phyloP scores from a whole-genome alignment of 2,329 filamentous ascomycete genomes.

The Alternaria postmessia region DNA sequence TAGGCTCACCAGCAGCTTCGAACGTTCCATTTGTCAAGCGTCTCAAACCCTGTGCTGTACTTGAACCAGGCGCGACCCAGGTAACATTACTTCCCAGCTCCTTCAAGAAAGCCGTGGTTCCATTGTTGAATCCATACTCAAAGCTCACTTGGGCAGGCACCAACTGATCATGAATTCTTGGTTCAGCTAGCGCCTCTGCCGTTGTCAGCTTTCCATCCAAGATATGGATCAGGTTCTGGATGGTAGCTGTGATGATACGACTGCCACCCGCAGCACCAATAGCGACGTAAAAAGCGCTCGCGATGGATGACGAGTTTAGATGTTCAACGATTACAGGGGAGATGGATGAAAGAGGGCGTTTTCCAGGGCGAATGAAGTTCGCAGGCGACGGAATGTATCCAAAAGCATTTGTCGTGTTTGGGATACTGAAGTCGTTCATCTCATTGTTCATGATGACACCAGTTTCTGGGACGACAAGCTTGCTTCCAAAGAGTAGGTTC shows the following conservation, averaged over 20 bases:
- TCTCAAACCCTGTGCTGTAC: conserved; percentile 75
- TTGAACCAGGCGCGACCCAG: conserved; percentile 69
- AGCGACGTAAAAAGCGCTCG: conserved; percentile 66
- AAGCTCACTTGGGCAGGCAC: conserved; percentile 73
- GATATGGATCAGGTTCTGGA: conserved; percentile 76
- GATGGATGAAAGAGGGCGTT: conserved; percentile 84
- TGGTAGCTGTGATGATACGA: conserved; percentile 81
- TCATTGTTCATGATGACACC: conserved; percentile 76
- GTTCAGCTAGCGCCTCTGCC: conserved; percentile 68
- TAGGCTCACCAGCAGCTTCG: conserved; percentile 78
- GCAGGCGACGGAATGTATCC: conserved; percentile 80
- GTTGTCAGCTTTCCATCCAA: conserved; percentile 71
- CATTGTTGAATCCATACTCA: conserved; percentile 73
- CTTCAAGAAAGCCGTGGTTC: conserved; percentile 69
- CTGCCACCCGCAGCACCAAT: conserved; percentile 82
- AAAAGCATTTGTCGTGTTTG: conserved; percentile 78
- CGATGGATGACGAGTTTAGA: conserved; percentile 58
- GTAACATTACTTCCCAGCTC: conserved; percentile 74
- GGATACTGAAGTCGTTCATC: conserved; percentile 75
- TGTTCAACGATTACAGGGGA: conserved; percentile 79
- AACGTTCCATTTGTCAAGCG: conserved; percentile 71
- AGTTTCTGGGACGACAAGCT: conserved; percentile 79
- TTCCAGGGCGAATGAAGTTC: conserved; percentile 83
- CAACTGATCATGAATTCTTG: conserved; percentile 83
- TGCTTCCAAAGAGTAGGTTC: conserved; percentile 84